Conservation (phyloP, 306 rosid genomes). For the Rubus idaeus region DNA sequence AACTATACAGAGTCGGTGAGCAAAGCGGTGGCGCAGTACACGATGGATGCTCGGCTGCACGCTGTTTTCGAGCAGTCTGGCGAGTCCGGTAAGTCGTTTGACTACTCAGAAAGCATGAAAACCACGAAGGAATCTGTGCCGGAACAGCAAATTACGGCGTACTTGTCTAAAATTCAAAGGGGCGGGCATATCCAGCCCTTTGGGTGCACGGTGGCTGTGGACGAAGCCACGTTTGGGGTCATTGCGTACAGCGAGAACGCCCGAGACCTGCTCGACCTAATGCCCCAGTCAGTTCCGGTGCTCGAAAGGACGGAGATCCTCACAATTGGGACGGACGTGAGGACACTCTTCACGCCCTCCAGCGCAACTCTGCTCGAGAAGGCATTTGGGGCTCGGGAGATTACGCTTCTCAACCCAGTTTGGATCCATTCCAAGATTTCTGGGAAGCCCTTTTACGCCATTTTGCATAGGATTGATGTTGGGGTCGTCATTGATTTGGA, state of each 20-base stretch:
- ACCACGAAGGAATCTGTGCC: conserved; percentile 44
- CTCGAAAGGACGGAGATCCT: conserved; percentile 45
- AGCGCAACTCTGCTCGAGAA: conserved; percentile 57
- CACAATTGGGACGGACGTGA: conserved; percentile 58
- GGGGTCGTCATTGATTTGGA: conserved; percentile 93
- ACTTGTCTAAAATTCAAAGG: conserved; percentile 71
- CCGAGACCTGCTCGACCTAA: conserved; percentile 68
- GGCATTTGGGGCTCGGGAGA: conserved; percentile 83
- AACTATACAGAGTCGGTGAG: conserved; percentile 46
- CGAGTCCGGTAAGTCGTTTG: conserved; percentile 69
- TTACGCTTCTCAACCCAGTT: conserved; percentile 75
- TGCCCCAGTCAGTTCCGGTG: conserved; percentile 72
- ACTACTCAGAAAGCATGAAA: conserved; percentile 50
- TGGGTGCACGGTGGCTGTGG: conserved; percentile 76
- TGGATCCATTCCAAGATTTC: conserved; percentile 84
- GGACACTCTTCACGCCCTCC: conserved; percentile 56
- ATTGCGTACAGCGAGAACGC: conserved; percentile 79
- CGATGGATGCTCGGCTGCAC: conserved; percentile 87
- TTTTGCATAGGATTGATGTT: conserved; percentile 80
- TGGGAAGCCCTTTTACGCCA: conserved; percentile 88
- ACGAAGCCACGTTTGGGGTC: conserved; percentile 54
- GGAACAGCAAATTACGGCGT: conserved; percentile 77
- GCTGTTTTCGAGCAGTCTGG: conserved; percentile 88
- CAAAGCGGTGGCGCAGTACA: conserved; percentile 93
- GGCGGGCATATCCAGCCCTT: conserved; percentile 90